A percentile compares a stretch with the other conserved stretches of the same genome.
Conservation (phyloP, 2,329 filamentous ascomycete genomes). For the Coniochaeta prunicola region DNA sequence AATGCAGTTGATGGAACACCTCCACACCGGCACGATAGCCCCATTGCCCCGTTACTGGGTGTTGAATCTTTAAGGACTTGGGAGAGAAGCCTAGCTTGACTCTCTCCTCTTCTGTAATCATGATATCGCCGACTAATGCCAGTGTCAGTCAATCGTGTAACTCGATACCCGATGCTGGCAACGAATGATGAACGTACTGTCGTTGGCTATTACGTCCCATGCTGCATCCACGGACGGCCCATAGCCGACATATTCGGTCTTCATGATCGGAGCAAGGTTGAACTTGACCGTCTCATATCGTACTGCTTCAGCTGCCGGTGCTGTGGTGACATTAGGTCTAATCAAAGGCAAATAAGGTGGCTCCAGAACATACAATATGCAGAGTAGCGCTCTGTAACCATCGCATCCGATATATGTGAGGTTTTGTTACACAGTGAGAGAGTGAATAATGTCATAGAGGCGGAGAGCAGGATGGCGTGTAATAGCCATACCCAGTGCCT, state of each 20-base stretch:
- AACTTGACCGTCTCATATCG: constrained; percentile 43
- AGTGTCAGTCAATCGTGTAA: background rate
- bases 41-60: constrained; percentile 46
- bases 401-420: constrained; percentile 23
- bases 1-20: constrained; percentile 50
- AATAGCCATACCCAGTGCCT: constrained; percentile 30
- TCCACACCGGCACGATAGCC: constrained; percentile 54
- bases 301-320: constrained; percentile 37
- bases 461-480: constrained; percentile 30
- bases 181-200: constrained; percentile 16
- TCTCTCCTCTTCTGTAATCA: constrained; percentile 48
- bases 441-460: constrained; percentile 31
- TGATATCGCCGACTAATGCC: constrained; percentile 48
- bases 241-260: constrained; percentile 46
- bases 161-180: background rate
- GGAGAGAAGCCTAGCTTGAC: constrained; percentile 44
- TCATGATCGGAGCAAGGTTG: constrained; percentile 37
- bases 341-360: background rate
- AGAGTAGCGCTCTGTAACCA: constrained; percentile 29
- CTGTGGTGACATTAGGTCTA: constrained; percentile 19
- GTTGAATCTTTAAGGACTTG: constrained; percentile 44
- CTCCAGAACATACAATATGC: constrained; percentile 24
- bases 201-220: constrained; percentile 48
- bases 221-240: constrained; percentile 49
- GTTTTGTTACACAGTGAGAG: constrained; percentile 26